Percentiles rank a stretch among this genome's conserved stretches.
These are phyloP conservation scores for Boletus reticulatus DNA, from an alignment of 768 basidiomycete species.

Conservation along the genomic window DNA sequence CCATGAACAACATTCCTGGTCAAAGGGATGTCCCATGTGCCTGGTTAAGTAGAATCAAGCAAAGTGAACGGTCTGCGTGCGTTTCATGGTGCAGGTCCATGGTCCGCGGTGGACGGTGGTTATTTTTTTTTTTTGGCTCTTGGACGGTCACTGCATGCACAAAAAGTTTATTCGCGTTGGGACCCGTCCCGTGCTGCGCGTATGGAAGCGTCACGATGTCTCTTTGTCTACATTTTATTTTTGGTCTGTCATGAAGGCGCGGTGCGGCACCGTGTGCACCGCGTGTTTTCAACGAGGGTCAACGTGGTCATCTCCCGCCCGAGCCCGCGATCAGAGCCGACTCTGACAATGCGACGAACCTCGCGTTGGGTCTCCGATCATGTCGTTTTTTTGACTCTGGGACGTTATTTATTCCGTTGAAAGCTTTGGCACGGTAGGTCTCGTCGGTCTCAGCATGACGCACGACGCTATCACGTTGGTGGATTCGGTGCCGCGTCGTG, in stretches of 20 bases:
- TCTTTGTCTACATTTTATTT: background rate
- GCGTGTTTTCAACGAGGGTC: slow-evolving; percentile 29
- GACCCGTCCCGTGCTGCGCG: background rate
- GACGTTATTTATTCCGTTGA: too few relatives aligned
- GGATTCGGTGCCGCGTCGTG: slow-evolving; percentile 10
- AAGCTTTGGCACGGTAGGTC: too few relatives aligned
- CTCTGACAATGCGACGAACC: background rate
- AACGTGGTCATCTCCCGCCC: background rate
- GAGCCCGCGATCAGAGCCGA: slow-evolving; percentile 2
- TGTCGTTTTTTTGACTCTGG: background rate
- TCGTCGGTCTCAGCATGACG: too few relatives aligned
- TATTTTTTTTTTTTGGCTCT: background rate
- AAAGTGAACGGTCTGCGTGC: slow-evolving; percentile 3
- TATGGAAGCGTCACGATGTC: too few relatives aligned
- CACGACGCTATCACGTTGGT: too few relatives aligned
- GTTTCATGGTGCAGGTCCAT: slow-evolving; percentile 3
- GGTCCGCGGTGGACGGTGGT: background rate
- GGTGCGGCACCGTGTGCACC: slow-evolving; percentile 6
- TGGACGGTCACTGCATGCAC: background rate
- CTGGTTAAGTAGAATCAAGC: background rate
- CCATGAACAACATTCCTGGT: background rate
- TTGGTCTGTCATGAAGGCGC: background rate
- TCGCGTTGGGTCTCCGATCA: slow-evolving; percentile 4
- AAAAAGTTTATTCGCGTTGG: background rate
- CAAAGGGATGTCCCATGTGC: slow-evolving; percentile 7